Base-by-base conservation (phyloP, 1,284 basidiomycete genomes). In the Rhodotorula sp. region DNA sequence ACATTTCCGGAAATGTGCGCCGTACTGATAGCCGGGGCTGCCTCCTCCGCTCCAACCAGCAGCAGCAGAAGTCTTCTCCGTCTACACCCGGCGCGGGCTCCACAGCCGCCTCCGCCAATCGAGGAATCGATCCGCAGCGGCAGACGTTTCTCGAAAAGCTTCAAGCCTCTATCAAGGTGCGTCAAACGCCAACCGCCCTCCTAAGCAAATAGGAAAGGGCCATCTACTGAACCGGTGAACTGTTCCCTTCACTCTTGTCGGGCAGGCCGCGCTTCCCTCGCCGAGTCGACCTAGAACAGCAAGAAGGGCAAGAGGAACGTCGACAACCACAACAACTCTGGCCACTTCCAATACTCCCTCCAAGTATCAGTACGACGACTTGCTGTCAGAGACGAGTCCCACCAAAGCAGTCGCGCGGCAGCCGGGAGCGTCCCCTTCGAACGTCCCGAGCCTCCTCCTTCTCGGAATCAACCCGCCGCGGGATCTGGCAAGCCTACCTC, bases 141-240 rank as follows among this genome's bases (percentile, higher is more conserved):
- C 58, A 59, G 20, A 64, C 62, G 0, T 70, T 70, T 33, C 58
- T 67, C 24, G 65, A 67, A 49, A 70, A 64, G 53, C 58, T 70
- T 17, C 65, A 61, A 17, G 57, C 58, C 17, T 67, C 65, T 26
- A 42, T 53, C 12, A 53, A 45, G 48, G 69, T 70, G 33, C 54
- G 37, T 42, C 37, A 42, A 42, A 42, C 37, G 37, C 2, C 37
- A 12, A 14, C 12, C 37, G 7, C 12, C 2, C 10, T 42, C 37
- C 14, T 14, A 14, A 12, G 14, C 37, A 14, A 42, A 42, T 42
- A 12, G 37, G 10, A 42, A 42, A 42, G 37, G 37, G 14, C 37
- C 10, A 1, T 42, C 8, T 42, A 42, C 37, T 42, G 7, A 33
- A 8, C 29, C 29, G 48, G 10, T 3, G 29, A 6, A 17, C 49